phyloP scores from a whole-genome alignment of 1,284 basidiomycete genomes.

The Cerioporus squamosus region DNA sequence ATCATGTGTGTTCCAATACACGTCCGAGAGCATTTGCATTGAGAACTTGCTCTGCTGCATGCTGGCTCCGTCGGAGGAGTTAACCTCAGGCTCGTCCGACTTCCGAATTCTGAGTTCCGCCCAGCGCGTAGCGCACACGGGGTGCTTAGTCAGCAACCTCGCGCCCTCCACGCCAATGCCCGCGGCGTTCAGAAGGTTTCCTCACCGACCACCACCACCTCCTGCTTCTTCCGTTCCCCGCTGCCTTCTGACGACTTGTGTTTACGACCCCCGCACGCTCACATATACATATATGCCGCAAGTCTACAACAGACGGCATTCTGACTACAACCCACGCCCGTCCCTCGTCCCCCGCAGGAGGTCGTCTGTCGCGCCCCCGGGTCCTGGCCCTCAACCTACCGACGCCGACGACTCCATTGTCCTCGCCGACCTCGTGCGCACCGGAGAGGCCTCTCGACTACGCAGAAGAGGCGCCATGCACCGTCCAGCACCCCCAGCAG shows the following conservation, averaged over 20 bases:
- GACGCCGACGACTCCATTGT: conserved; percentile 71
- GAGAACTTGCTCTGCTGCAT: no score
- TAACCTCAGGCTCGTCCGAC: no score
- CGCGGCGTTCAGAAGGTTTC: conserved; percentile 8
- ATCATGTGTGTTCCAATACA: background rate
- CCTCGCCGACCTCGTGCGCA: conserved; percentile 69
- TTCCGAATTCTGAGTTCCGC: no score
- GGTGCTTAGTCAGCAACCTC: conserved; percentile 22
- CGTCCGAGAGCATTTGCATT: background rate
- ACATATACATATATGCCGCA: conserved; percentile 28
- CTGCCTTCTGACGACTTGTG: background rate
- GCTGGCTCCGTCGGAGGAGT: background rate
- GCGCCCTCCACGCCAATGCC: conserved; percentile 22
- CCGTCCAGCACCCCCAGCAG: conserved; percentile 16
- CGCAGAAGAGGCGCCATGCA: conserved; percentile 74
- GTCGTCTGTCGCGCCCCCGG: conserved; percentile 20
- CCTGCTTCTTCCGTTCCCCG: background rate
- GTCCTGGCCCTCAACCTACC: conserved; percentile 29
- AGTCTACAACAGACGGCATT: conserved; percentile 29
- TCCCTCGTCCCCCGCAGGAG: conserved; percentile 27
- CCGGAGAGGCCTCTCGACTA: conserved; percentile 71
- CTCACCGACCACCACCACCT: conserved; percentile 14
- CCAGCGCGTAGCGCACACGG: background rate
- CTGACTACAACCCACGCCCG: conserved; percentile 25
- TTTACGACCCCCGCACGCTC: background rate